Conservation (phyloP, 495 filamentous ascomycete genomes). For the Penicillium salamii region DNA sequence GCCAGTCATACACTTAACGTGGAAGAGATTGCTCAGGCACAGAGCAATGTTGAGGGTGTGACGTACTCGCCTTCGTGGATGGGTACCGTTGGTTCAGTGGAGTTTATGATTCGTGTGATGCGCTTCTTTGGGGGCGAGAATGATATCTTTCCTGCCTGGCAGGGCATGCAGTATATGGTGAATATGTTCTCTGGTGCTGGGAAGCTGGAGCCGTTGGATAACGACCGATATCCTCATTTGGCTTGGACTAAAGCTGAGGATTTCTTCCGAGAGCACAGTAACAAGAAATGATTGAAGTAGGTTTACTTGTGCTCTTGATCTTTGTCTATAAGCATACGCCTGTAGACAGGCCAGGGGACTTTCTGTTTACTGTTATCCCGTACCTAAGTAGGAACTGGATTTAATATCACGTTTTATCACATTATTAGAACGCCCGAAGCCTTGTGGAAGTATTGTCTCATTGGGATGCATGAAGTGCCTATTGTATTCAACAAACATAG, state of each 20-base stretch:
- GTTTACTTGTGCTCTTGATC: no score
- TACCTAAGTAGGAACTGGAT: no score
- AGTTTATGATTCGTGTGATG: constrained; percentile 1
- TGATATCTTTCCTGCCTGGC: constrained; percentile 9
- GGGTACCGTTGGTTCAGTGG: neutral
- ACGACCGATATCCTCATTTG: constrained; percentile 8
- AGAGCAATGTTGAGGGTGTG: constrained; percentile 10
- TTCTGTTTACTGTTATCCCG: no score
- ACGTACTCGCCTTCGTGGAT: constrained; percentile 8
- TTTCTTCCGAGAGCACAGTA: constrained; percentile 9
- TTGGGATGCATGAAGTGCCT: no score
- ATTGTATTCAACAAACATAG: no score
- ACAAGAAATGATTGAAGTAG: neutral
- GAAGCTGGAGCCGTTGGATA: constrained; percentile 10
- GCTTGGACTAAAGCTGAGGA: constrained; percentile 9
- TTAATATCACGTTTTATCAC: no score
- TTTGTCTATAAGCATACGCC: no score
- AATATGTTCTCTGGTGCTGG: constrained; percentile 11
- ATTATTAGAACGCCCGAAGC: no score
- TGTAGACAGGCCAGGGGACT: no score
- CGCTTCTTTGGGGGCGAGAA: constrained; percentile 9
- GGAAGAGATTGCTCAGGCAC: constrained; percentile 7
- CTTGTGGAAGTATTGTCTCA: no score
- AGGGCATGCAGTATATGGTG: constrained; percentile 13
- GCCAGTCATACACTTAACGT: constrained; percentile 6